Percentiles rank a stretch among this genome's conserved stretches.
These are phyloP conservation scores for Immersiporthe knoxdaviesiana DNA, from an alignment of 2,329 filamentous ascomycete species.

Conservation along the genomic window DNA sequence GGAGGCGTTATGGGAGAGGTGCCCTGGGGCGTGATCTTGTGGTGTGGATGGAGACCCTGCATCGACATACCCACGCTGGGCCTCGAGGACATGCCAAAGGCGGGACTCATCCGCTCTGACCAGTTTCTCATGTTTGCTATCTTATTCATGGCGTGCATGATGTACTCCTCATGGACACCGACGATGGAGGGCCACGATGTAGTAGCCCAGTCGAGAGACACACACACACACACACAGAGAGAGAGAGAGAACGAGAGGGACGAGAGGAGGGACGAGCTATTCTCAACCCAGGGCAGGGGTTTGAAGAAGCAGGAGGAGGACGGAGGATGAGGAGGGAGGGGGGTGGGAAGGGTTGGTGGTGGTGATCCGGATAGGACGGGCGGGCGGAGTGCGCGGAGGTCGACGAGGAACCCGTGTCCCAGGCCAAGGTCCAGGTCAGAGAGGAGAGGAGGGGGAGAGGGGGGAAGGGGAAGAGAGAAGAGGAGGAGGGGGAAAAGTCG, in stretches of 20 bases:
- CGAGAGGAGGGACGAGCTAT: slow-evolving; percentile 7
- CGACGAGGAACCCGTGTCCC: slow-evolving; percentile 29
- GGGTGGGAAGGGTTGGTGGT: background rate
- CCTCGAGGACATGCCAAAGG: slow-evolving; percentile 65
- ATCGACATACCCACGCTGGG: slow-evolving; percentile 60
- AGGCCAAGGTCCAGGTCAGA: slow-evolving; percentile 38
- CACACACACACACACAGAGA: too few species aligned
- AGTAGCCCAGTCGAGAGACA: slow-evolving; percentile 29
- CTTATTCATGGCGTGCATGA: slow-evolving; percentile 65
- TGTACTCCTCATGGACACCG: slow-evolving; percentile 27
- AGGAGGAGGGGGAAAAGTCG: slow-evolving; percentile 24
- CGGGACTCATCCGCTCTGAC: slow-evolving; percentile 71
- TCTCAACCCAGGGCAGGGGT: background rate
- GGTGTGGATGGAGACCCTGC: slow-evolving; percentile 59
- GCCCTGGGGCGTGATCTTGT: slow-evolving; percentile 57
- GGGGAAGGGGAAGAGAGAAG: slow-evolving; percentile 18
- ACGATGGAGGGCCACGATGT: slow-evolving; percentile 25
- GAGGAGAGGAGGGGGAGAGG: slow-evolving; percentile 17
- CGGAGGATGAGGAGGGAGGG: background rate
- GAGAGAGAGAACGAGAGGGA: too few species aligned
- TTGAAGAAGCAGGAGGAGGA: background rate
- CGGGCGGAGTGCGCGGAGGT: slow-evolving; percentile 24
- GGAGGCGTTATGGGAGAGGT: slow-evolving; percentile 66
- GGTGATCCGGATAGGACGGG: background rate
- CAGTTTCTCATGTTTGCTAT: slow-evolving; percentile 73